Base-by-base conservation (phyloP, 2,329 filamentous ascomycete genomes). In the Microsporum ferrugineum region DNA sequence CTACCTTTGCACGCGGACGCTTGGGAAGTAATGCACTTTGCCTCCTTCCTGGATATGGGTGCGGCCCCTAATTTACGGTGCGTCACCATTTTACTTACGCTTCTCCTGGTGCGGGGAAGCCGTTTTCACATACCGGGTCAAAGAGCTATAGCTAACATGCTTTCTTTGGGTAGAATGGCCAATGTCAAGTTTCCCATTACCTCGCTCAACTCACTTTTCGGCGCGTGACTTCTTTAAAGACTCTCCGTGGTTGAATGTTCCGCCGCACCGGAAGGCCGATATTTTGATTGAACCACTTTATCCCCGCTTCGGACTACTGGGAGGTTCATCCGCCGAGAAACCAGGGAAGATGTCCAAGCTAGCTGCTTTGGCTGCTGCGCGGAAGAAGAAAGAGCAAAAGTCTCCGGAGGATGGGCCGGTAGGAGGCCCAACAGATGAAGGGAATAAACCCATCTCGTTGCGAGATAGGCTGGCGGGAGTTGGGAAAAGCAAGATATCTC, bases 261-360 rank as follows among this genome's bases (percentile, higher is more conserved):
- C 91, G 27, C 67, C 74, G 43, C 74, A 87, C 55, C 84, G 88
- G 34, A 80, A 82, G 66, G 82, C 87, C 41, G 71, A 79, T 14
- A 79, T 87, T 14, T 82, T 91, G 41, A 75, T 88, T 57, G 79
- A 85, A 45, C 83, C 80, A 73, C 62, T 81, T 39, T 76, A 76
- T 64, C 84, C 82, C 59, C 78, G 76, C 56, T 82, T 85, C 17
- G 87, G 90, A 1, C 78, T 99, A 0, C 75, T 96, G 1, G 95
- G 94, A 34, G 95, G 94, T 38, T 82, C 84, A 5, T 82, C 84
- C 6, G 70, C 84, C 1, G 81, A 83, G 56, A 76, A 76, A 10
- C 69, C 77, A n/a, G 80, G 83, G 2, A 94, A 91, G 69, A 81
- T 88, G 73, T 95, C 92, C 3, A 99, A 99, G 69, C 79, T 99